phyloP scores from a whole-genome alignment of 768 basidiomycete species.

The Clitopilus passeckerianus region DNA sequence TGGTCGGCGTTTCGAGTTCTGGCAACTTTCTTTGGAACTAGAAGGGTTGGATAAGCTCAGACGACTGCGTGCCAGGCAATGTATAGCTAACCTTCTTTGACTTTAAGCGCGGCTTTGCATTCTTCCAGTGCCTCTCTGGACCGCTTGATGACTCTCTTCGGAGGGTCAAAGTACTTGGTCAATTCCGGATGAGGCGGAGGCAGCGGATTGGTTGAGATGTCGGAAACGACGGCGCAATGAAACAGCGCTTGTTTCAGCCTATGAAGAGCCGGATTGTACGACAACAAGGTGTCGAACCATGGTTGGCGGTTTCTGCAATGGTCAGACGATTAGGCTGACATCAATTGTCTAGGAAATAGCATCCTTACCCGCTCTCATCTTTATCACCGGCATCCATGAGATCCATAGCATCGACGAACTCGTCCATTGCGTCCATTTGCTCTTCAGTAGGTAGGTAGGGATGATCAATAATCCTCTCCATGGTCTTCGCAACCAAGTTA shows the following conservation, averaged over 20 bases:
- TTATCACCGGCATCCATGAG: conserved; percentile 72
- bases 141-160: conserved; percentile 59
- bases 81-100: conserved; percentile 61
- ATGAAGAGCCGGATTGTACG: conserved; percentile 89
- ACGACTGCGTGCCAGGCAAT: not conserved
- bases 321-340: no score
- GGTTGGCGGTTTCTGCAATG: conserved; percentile 44
- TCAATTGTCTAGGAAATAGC: not conserved
- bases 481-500: conserved; percentile 67
- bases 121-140: conserved; percentile 51
- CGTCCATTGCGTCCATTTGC: conserved; percentile 79
- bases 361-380: conserved; percentile 68
- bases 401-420: conserved; percentile 87
- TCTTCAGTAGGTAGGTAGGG: conserved; percentile 77
- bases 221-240: conserved; percentile 75
- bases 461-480: conserved; percentile 69
- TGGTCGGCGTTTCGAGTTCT: conserved; percentile 60
- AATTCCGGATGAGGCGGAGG: conserved; percentile 85
- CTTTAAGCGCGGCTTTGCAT: conserved; percentile 64
- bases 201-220: conserved; percentile 70
- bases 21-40: conserved; percentile 61
- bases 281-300: conserved; percentile 76
- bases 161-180: conserved; percentile 79
- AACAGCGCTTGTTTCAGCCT: conserved; percentile 91
- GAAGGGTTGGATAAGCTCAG: not conserved